Conservation (phyloP, 2,329 filamentous ascomycete genomes). For the Rutstroemia sydowiana region DNA sequence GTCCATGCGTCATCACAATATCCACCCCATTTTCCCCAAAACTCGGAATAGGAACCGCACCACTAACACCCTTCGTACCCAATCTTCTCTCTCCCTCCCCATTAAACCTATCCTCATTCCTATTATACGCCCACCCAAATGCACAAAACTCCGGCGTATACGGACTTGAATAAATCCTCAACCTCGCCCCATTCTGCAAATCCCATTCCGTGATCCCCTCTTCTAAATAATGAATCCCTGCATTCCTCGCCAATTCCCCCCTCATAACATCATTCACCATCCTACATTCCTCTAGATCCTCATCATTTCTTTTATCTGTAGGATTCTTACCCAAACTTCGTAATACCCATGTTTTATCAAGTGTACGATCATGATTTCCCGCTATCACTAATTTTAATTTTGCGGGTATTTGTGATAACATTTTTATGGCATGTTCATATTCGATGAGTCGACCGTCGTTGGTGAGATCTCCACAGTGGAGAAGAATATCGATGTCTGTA, state of each 20-base stretch:
- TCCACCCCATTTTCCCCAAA: constrained; percentile 32
- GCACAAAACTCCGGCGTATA: constrained; percentile 29
- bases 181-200: constrained; percentile 25
- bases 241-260: constrained; percentile 18
- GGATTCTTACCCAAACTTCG: not conserved
- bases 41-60: constrained; percentile 16
- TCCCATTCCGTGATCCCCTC: constrained; percentile 29
- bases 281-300: constrained; percentile 8
- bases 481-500: constrained; percentile 27
- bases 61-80: constrained; percentile 15
- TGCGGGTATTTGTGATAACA: constrained; percentile 35
- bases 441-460: constrained; percentile 21
- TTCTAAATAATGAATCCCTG: constrained; percentile 28
- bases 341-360: constrained; percentile 38
- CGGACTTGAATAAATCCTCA: constrained; percentile 30
- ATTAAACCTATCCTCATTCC: constrained; percentile 27
- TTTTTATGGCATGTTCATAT: constrained; percentile 23
- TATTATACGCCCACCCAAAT: constrained; percentile 28
- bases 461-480: constrained; percentile 35
- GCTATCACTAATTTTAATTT: constrained; percentile 53
- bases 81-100: constrained; percentile 8
- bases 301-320: not conserved
- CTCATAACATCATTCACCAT: constrained; percentile 20
- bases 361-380: constrained; percentile 53
- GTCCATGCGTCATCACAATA: constrained; percentile 55